Evolutionary conservation across 2,329 filamentous ascomycete genomes (phyloP).

Genomic region (Westerdykella sp.): DNA sequence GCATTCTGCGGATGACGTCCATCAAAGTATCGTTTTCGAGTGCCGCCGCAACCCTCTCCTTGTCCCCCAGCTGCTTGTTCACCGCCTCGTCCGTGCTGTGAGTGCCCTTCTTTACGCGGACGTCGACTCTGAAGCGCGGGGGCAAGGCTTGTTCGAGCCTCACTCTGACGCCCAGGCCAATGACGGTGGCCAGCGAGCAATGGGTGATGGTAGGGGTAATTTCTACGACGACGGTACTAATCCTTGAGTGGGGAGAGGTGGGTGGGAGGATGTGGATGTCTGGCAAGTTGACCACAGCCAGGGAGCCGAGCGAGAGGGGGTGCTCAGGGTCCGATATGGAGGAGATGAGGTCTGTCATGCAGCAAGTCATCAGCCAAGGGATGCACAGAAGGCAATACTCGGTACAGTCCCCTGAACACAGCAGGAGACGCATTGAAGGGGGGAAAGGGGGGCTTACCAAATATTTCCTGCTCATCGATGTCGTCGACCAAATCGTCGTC

Average conservation of each 20-base stretch:
- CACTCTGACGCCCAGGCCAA: constrained; percentile 87
- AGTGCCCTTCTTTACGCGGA: constrained; percentile 92
- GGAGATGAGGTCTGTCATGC: constrained; percentile 71
- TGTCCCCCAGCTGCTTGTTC: constrained; percentile 94
- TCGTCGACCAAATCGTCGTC: constrained; percentile 65
- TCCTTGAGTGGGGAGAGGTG: constrained; percentile 55
- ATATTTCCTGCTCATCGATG: constrained; percentile 96
- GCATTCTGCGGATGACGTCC: constrained; percentile 86
- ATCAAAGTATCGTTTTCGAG: constrained; percentile 89
- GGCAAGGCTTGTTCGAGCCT: constrained; percentile 86
- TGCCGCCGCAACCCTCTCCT: constrained; percentile 91
- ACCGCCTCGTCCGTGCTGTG: constrained; percentile 92
- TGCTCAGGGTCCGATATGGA: constrained; percentile 96
- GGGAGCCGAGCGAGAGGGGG: constrained; percentile 82
- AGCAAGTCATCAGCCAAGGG: constrained; percentile 15
- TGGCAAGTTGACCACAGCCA: constrained; percentile 91
- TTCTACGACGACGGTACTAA: constrained; percentile 74
- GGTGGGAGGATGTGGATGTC: constrained; percentile 77
- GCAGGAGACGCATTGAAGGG: background rate
- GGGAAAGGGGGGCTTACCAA: constrained; percentile 52
- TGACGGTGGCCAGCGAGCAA: constrained; percentile 92
- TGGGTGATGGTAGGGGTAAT: constrained; percentile 96
- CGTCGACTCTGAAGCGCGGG: constrained; percentile 85
- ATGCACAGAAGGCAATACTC: background rate
- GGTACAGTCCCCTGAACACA: background rate